Evolutionary conservation across 169 alveolate genomes (phyloP), one percentile per base, ranked within the genome.

Genomic region (Eimeria acervulina): DNA sequence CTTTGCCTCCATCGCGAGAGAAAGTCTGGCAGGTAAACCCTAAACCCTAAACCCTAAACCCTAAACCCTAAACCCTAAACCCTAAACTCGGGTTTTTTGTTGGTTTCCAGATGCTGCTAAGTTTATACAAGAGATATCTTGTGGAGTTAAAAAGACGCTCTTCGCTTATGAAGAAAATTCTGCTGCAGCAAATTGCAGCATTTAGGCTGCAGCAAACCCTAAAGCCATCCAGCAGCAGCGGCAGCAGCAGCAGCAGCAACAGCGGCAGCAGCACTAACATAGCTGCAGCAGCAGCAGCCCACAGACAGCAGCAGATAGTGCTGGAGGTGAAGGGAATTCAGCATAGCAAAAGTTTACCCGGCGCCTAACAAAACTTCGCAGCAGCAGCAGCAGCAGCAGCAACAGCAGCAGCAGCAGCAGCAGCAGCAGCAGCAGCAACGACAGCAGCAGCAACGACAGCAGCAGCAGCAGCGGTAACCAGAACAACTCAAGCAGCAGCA

Each of bases 11-110:
- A 15, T 72, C 84, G 13, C 7, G 84, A 44, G 47, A 72, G 1
- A 72, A 36, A 40, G 84, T 72, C n/a, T 72, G 84, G 84, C 47
- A 72, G 83, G 78, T 66, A 66, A 72, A 36, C 36, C 26, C 83
- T 13, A 72, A 63, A 63, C 55, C 55, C 55, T 47, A 47, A 47
- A 47, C 55, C 55, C 55, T 61, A 61, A 61, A 61, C 74, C 74
- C 74, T 61, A 61, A 68, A 68, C 80, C 80, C 80, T 55, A 55
- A 55, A 55, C 66, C 66, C 66, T 55, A 55, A 68, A 68, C 80
- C 80, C 80, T 68, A 68, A n/a, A 68, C 80, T 40, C 80, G 10
- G n/a, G 19, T 19, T 40, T 40, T 15, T 68, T 3, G 17, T 61
- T 61, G 33, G 40, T 72, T 3, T 36, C 15, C 83, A 72, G 83